Percentiles rank a stretch among this genome's conserved stretches.
These are phyloP conservation scores for Saccharomycopsis sp. DNA, from an alignment of 805 yeast species.

Conservation along the genomic window DNA sequence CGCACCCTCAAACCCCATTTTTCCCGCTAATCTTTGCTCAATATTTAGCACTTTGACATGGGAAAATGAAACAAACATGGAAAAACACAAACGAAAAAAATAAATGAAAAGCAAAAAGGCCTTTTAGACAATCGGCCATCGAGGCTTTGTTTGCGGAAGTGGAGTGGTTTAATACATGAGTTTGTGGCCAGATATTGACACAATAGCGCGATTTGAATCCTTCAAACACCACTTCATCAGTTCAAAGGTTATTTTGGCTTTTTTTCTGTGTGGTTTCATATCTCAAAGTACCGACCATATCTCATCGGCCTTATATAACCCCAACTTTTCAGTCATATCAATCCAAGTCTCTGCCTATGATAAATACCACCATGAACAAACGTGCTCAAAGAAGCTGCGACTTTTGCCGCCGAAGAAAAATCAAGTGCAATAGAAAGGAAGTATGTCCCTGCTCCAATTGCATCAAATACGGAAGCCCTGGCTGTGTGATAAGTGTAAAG, in stretches of 20 bases:
- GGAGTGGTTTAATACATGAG: background rate
- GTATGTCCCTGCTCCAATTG: conserved; percentile 1
- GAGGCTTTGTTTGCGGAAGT: background rate
- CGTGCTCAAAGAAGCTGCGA: conserved; percentile 1
- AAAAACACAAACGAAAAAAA: background rate
- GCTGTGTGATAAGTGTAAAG: background rate
- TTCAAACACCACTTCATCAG: too few relatives aligned
- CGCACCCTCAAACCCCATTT: too few relatives aligned
- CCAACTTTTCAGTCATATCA: too few relatives aligned
- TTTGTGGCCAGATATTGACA: background rate
- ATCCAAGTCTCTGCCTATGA: too few relatives aligned
- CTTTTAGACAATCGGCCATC: background rate
- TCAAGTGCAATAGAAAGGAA: background rate
- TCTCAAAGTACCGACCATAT: background rate
- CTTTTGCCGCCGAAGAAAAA: background rate
- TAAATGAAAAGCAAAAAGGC: background rate
- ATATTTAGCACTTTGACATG: background rate
- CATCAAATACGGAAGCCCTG: background rate
- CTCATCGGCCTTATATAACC: too few relatives aligned
- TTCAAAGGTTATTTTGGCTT: too few relatives aligned
- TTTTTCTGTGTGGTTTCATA: background rate
- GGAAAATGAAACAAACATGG: background rate
- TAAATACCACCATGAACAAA: background rate
- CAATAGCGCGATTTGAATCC: too few relatives aligned
- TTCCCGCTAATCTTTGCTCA: background rate